Evolutionary conservation across 75 land plant species (phyloP).

Genomic region (Selaginella tamariscina): DNA sequence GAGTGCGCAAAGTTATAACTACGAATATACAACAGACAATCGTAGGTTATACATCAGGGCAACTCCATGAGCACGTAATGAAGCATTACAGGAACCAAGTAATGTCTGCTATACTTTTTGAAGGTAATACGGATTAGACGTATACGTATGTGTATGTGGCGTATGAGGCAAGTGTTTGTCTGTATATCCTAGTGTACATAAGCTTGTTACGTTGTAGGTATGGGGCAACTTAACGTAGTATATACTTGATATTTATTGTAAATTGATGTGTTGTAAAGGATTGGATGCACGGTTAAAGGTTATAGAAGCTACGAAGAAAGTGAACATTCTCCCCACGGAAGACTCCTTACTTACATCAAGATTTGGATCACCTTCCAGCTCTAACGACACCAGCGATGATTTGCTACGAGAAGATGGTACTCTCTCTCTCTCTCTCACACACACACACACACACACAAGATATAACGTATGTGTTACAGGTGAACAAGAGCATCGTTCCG

Average conservation of each 20-base stretch:
- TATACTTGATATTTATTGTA: too few species aligned
- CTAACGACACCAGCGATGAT: neutral
- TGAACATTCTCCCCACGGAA: neutral
- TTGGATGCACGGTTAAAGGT: neutral
- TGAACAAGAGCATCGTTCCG: too few species aligned
- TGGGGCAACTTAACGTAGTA: too few species aligned
- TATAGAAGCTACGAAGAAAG: neutral
- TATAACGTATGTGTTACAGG: too few species aligned
- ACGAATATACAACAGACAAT: neutral
- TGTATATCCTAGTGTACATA: too few species aligned
- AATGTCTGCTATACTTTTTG: conserved; percentile 74
- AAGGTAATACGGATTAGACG: too few species aligned
- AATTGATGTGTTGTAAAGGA: too few species aligned
- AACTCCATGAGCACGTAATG: conserved; percentile 93
- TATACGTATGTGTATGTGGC: too few species aligned
- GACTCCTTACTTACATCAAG: neutral
- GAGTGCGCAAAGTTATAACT: neutral
- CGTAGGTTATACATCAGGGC: conserved; percentile 65
- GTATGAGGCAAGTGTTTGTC: too few species aligned
- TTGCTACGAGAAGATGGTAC: neutral
- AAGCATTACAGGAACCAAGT: conserved; percentile 64
- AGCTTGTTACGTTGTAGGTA: too few species aligned
- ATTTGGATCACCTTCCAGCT: neutral
- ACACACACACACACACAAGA: too few species aligned
- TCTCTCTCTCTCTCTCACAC: too few species aligned